A percentile compares a stretch with the other conserved stretches of the same genome.
These are phyloP conservation scores for Talinum fruticosum DNA, from an alignment of 148 eudicot species.

Conservation along the genomic window DNA sequence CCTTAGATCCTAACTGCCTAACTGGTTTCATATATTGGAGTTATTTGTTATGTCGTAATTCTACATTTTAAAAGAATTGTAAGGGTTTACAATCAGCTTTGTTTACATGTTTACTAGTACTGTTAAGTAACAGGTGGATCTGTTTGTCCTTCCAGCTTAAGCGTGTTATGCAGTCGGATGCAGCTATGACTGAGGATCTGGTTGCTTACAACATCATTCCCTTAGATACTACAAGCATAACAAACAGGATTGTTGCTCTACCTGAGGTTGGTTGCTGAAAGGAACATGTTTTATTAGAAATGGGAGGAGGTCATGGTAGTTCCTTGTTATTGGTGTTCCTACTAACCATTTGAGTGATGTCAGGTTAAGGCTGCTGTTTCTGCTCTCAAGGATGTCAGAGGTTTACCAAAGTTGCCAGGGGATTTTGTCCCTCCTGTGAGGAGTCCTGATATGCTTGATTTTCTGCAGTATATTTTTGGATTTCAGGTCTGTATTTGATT, in stretches of 20 bases:
- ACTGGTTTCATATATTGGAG: background rate
- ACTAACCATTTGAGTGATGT: constrained; percentile 24
- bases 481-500: constrained; percentile 63
- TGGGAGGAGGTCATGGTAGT: background rate
- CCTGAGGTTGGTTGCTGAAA: constrained; percentile 57
- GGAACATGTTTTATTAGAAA: background rate
- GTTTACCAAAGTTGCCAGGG: constrained; percentile 68
- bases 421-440: constrained; percentile 62
- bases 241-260: constrained; percentile 69
- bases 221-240: constrained; percentile 56
- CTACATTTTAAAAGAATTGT: background rate
- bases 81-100: too few species aligned
- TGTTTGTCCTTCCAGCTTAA: constrained; percentile 54
- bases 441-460: constrained; percentile 77
- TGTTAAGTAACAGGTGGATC: background rate
- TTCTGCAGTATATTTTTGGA: constrained; percentile 92
- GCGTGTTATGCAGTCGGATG: constrained; percentile 89
- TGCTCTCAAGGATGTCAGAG: constrained; percentile 60
- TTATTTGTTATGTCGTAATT: background rate
- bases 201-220: constrained; percentile 95
- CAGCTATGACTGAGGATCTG: constrained; percentile 93
- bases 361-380: constrained; percentile 90
- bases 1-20: background rate
- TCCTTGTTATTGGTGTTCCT: constrained; percentile 13
- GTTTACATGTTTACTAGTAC: background rate